Evolutionary conservation across 495 filamentous ascomycete genomes (phyloP).

Genomic region (Aspergillus diversus): DNA sequence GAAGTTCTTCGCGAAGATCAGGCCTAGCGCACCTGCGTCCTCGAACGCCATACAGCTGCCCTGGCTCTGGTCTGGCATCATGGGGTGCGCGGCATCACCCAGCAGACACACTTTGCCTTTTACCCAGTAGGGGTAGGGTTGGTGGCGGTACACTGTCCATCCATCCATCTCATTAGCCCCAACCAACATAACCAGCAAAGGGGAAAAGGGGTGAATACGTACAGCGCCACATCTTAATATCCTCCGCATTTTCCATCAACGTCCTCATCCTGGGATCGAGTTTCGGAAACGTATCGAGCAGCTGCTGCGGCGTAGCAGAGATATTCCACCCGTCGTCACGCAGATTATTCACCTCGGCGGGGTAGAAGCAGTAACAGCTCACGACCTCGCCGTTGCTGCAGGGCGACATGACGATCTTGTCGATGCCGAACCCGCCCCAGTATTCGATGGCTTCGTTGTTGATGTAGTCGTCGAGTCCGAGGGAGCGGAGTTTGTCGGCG

Average conservation of each 20-base stretch:
- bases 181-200: too few relatives aligned
- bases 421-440: slow-evolving; percentile 38
- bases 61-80: slow-evolving; percentile 52
- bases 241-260: slow-evolving; percentile 33
- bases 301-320: slow-evolving; percentile 26
- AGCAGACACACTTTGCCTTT: slow-evolving; percentile 33
- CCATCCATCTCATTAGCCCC: not conserved
- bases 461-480: slow-evolving; percentile 31
- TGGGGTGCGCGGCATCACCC: slow-evolving; percentile 51
- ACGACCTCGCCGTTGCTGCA: slow-evolving; percentile 36
- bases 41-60: slow-evolving; percentile 46
- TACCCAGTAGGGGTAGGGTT: slow-evolving; percentile 34
- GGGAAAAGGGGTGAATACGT: not conserved
- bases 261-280: slow-evolving; percentile 31
- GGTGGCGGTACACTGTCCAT: slow-evolving; percentile 34
- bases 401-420: slow-evolving; percentile 38
- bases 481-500: slow-evolving; percentile 31
- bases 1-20: slow-evolving; percentile 39
- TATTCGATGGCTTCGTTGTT: slow-evolving; percentile 37
- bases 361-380: slow-evolving; percentile 35
- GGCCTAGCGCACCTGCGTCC: slow-evolving; percentile 40
- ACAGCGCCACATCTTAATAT: slow-evolving; percentile 39
- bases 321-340: slow-evolving; percentile 37
- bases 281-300: slow-evolving; percentile 32
- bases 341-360: slow-evolving; percentile 24